Conservation (phyloP, 352 stramenopile species). For the Globisporangium paddicum region DNA sequence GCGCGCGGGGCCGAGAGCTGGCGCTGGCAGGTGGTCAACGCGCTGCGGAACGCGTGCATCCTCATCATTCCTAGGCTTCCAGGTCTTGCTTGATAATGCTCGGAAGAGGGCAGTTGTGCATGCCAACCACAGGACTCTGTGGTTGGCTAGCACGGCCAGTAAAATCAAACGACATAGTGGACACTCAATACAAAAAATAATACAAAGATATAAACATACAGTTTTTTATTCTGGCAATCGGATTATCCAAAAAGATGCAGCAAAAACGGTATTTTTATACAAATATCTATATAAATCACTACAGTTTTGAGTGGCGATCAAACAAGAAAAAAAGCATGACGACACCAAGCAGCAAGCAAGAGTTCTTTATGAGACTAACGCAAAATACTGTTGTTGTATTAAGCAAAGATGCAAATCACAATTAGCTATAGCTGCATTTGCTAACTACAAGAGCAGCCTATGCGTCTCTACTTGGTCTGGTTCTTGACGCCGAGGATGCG, state of each 20-base stretch:
- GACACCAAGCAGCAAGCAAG: background rate
- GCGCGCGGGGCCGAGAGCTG: conserved; percentile 37
- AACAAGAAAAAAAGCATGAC: no score
- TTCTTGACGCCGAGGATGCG: conserved; percentile 98
- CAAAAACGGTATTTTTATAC: background rate
- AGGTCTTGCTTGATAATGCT: background rate
- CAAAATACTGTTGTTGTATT: background rate
- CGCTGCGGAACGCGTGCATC: conserved; percentile 71
- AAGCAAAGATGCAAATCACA: background rate
- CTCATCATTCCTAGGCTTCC: conserved; percentile 16
- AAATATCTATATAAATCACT: background rate
- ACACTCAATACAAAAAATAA: background rate
- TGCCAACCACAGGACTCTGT: conserved; percentile 1
- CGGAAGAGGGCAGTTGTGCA: background rate
- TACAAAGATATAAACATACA: background rate
- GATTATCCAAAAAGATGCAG: background rate
- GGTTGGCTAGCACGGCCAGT: background rate
- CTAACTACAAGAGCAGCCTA: no score
- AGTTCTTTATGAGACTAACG: background rate
- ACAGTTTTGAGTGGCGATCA: no score
- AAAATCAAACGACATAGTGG: background rate
- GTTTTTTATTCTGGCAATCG: background rate
- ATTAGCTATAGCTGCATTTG: no score
- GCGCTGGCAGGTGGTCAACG: conserved; percentile 46
- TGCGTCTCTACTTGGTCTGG: conserved; percentile 91